These are phyloP conservation scores for Verticillium zaregamsianum DNA, from an alignment of 2,329 filamentous ascomycete genomes.

Conservation along the genomic window DNA sequence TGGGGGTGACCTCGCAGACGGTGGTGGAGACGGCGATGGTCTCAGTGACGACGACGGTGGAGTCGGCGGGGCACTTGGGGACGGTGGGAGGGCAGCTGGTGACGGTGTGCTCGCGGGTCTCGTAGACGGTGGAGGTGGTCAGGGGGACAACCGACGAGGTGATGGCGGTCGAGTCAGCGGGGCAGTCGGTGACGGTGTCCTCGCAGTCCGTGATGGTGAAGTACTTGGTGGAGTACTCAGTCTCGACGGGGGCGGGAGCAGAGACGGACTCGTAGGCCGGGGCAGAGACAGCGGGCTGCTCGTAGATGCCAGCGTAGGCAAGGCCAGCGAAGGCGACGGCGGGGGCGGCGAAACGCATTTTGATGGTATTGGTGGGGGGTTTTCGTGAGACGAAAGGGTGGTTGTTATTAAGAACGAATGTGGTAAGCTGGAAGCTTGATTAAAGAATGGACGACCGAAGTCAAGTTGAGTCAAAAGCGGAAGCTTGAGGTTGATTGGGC, in stretches of 20 bases:
- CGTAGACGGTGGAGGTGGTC: constrained; percentile 48
- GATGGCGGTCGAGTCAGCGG: constrained; percentile 34
- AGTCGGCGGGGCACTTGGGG: constrained; percentile 54
- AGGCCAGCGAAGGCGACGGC: constrained; percentile 40
- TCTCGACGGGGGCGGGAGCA: constrained; percentile 15
- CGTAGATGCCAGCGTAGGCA: constrained; percentile 25
- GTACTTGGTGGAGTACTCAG: constrained; percentile 54
- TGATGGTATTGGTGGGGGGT: constrained; percentile 28
- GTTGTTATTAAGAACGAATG: constrained; percentile 24
- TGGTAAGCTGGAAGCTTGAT: constrained; percentile 27
- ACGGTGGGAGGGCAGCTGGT: constrained; percentile 57
- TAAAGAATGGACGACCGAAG: constrained; percentile 58
- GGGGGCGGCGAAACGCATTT: constrained; percentile 59
- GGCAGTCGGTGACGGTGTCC: constrained; percentile 44
- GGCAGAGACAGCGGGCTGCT: constrained; percentile 14
- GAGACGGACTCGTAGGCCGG: constrained; percentile 15
- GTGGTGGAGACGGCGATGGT: constrained; percentile 40
- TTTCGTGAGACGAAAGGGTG: constrained; percentile 21
- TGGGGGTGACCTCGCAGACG: constrained; percentile 27
- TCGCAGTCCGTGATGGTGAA: constrained; percentile 52
- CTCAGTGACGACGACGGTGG: constrained; percentile 32
- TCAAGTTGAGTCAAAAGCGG: constrained; percentile 33
- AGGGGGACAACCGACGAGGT: constrained; percentile 26
- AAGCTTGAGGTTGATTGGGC: constrained; percentile 24
- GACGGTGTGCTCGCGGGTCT: constrained; percentile 56